Base-by-base conservation (phyloP, 768 basidiomycete species). In the Mycena capillaripes region DNA sequence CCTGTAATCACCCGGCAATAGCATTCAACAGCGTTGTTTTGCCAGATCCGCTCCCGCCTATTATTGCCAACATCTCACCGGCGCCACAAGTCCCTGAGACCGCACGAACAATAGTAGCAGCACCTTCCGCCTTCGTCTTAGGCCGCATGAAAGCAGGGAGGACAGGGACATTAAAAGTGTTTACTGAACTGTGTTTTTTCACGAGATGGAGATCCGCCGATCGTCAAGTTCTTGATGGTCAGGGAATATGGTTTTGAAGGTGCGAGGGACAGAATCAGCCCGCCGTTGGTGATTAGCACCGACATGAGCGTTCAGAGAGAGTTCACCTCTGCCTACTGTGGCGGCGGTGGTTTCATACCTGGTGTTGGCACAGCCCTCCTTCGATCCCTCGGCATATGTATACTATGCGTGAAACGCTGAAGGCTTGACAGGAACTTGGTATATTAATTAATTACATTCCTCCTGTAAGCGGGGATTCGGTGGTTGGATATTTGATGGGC, bases 51-150 rank as follows among this genome's bases (percentile, higher is more conserved):
- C 67, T 72, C 4, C 74, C 74, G 6, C 74, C 74, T 21, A 75
- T 75, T 6, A 75, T 75, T 25, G 74, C 74, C n/a, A 75, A 23
- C 70, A 75, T 69, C 36, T 75, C 74, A 4, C 74, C 74, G 4
- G 70, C 74, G 14, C 44, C 70, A n/a, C 74, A 75, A 7, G 62
- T 50, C 12, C 70, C 74, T 8, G 74, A 75, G 14, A 36, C 74
- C 21, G 34, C 36, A 16, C 70, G 30, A 12, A 75, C 67, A 36
- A 75, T 75, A 19, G 70, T 72, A 17, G 50, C 21, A 7, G 36
- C n/a, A 16, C 44, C 70, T 36, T 71, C 57, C 25, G 23, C 19
- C 19, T 50, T 27, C 55, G 69, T 60, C 55, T 70, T 75, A 34
- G 64, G 12, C 5, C 57, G 52, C 30, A 64, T 7, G 29, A 75